Conservation (phyloP, 2,329 filamentous ascomycete genomes). For the Echinosphaeria canescens region DNA sequence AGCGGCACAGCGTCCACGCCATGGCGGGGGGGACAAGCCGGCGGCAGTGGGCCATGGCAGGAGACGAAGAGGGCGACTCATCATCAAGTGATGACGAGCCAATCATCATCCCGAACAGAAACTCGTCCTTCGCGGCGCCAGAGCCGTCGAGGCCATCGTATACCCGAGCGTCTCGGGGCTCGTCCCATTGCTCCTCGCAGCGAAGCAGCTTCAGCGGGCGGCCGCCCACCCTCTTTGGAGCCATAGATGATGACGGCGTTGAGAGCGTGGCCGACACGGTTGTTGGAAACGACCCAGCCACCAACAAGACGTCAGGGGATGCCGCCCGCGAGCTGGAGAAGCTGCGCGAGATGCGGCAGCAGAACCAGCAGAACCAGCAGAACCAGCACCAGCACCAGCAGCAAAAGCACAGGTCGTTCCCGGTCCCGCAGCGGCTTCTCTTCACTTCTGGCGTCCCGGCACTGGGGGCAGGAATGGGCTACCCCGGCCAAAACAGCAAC, state of each 20-base stretch:
- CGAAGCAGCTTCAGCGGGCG: slow-evolving; percentile 23
- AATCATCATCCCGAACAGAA: slow-evolving; percentile 40
- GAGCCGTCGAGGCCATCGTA: slow-evolving; percentile 25
- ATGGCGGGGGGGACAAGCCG: slow-evolving; percentile 5
- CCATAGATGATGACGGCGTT: too few relatives aligned
- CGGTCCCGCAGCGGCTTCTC: too few relatives aligned
- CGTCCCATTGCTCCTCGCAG: slow-evolving; percentile 19
- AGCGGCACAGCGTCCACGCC: slow-evolving; percentile 7
- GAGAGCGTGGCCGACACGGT: slow-evolving; percentile 40
- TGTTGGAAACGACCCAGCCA: slow-evolving; percentile 17
- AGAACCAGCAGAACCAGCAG: too few relatives aligned
- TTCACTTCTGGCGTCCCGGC: too few relatives aligned
- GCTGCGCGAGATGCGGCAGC: slow-evolving; percentile 24
- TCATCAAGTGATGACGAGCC: slow-evolving; percentile 42
- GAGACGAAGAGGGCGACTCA: slow-evolving; percentile 20
- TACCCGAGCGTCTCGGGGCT: slow-evolving; percentile 22
- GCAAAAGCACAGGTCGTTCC: slow-evolving; percentile 13
- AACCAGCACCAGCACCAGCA: slow-evolving; percentile 10
- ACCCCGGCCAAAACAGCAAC: slow-evolving; percentile 11
- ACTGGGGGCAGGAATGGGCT: slow-evolving; percentile 5
- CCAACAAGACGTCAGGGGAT: slow-evolving; percentile 19
- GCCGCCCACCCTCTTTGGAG: slow-evolving; percentile 8
- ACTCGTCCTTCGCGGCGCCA: slow-evolving; percentile 32
- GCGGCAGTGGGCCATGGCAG: slow-evolving; percentile 4
- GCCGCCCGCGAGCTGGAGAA: slow-evolving; percentile 38